A percentile compares a stretch with the other conserved stretches of the same genome.
These are phyloP conservation scores for Phytopythium ostracodes DNA, from an alignment of 352 stramenopile species.

Conservation along the genomic window DNA sequence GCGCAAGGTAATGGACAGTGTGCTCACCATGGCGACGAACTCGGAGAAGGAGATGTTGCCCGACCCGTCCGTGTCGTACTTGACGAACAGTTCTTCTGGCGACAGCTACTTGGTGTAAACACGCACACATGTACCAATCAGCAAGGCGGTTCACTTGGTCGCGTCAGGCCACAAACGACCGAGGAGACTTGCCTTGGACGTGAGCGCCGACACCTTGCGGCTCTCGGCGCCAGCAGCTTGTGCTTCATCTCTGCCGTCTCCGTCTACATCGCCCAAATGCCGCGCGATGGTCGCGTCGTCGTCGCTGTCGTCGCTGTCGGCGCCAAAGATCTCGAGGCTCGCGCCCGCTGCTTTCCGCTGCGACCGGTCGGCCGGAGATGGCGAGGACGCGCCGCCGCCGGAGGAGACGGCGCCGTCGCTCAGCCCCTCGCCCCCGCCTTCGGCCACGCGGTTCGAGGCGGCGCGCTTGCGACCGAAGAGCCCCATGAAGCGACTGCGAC, in stretches of 20 bases:
- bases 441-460: conserved; percentile 24
- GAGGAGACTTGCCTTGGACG: conserved; percentile 41
- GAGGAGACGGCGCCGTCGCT: not conserved
- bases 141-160: too few species aligned
- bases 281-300: conserved; percentile 74
- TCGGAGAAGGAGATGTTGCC: conserved; percentile 89
- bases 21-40: conserved; percentile 81
- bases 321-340: conserved; percentile 56
- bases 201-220: conserved; percentile 62
- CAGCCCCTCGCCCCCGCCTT: conserved; percentile 19
- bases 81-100: conserved; percentile 89
- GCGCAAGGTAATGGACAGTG: conserved; percentile 7
- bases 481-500: conserved; percentile 21
- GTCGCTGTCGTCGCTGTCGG: conserved; percentile 76
- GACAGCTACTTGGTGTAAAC: conserved; percentile 29
- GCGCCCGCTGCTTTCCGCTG: conserved; percentile 15
- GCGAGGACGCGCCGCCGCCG: not conserved
- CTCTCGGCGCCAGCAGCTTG: conserved; percentile 33
- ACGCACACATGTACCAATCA: not conserved
- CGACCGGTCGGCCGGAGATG: not conserved
- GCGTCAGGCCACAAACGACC: not conserved
- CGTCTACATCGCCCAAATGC: conserved; percentile 39
- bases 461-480: conserved; percentile 27
- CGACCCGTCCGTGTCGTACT: conserved; percentile 89
- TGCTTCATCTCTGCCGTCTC: conserved; percentile 20